Base-by-base conservation (phyloP, 1,139 yeast genomes). In the Yamadazyma oceani region DNA sequence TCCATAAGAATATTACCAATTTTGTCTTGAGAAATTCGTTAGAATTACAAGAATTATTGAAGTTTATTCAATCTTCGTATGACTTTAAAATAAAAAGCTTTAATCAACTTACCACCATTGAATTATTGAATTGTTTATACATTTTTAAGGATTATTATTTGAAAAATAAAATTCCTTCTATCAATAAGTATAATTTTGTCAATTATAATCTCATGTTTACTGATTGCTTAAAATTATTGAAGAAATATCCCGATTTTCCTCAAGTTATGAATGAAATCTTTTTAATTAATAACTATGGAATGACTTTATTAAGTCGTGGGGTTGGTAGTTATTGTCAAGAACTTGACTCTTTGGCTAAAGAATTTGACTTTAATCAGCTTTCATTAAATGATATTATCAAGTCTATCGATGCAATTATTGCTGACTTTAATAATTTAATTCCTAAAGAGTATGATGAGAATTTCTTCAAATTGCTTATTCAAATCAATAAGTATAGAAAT, bases 81-180 rank as follows among this genome's bases (percentile, higher is more conserved):
- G 52, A 49, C 31, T 31, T 50, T 27, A 57, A 59, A 36, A 48
- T 61, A 36, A 42, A 37, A 4, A 40, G 39, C 7, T 58, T 62
- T 35, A 45, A 43, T 15, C 62, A 64, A 37, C 53, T 65, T 40
- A 59, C 64, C 6, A 37, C 60, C 7, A 40, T 54, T 8, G 69
- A 65, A 41, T 40, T 62, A 5, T 48, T 56, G 39, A 64, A 60
- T 43, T 51, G 57, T 8, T 44, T 63, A 26, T 60, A 57, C 42
- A 53, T 60, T 19, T 64, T 62, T 49, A 59, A 57, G 39, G 58
- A 60, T 32, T 46, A 44, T 38, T 57, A 57, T 38, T 36, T 39
- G 32, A 54, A 56, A 35, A 51, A 50, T 26, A 54, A 56, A 34
- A 40, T 61, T 17, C 46, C 45, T 5, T 40, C 42, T 4, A 47